Base-by-base conservation (phyloP, 2,329 filamentous ascomycete genomes). In the Pseudocercospora fijiensis region DNA sequence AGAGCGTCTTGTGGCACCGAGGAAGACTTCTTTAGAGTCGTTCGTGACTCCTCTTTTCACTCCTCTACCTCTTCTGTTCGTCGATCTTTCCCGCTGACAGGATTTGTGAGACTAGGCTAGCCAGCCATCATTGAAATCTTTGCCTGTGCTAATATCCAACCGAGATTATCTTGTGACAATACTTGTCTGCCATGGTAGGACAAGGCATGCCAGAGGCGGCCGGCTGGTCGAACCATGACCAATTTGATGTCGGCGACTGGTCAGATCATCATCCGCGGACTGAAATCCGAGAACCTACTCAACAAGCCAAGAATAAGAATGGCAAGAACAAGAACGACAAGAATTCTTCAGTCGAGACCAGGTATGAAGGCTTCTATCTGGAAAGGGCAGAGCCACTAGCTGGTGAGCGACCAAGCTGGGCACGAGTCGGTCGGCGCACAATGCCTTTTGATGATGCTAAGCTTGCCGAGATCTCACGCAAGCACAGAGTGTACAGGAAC, bases 381-480 rank as follows among this genome's bases (percentile, higher is more conserved):
- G 47, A 56, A 33, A 49, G 28, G 28, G 61, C 61, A 33, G 49
- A 41, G 9, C 33, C 61, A n/a, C 57, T 26, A 11, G 8, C 27
- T 13, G 61, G 61, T 1, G 61, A 63, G 27, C 16, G 11, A 1
- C 41, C 18, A 9, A 60, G 57, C 33, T 63, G 61, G 61, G 57
- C 57, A 5, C 57, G 61, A 20, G 49, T 57, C 30, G 51, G 26
- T 28, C 30, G 45, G 18, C 24, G 27, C 1, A 37, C 49, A 20
- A 27, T 63, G n/a, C 61, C 57, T 10, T 27, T 51, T 9, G 43
- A 22, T n/a, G 61, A 63, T 37, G n/a, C 13, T 24, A 52, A 63
- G 49, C 61, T 63, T 27, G 57, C 61, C 30, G 24, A 56, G 16
- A 41, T 57, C 1, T 63, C 61, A 7, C 24, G 51, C 13, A 63